These are phyloP conservation scores for Pythium brachiatum DNA, from an alignment of 352 stramenopile genomes.

Conservation along the genomic window DNA sequence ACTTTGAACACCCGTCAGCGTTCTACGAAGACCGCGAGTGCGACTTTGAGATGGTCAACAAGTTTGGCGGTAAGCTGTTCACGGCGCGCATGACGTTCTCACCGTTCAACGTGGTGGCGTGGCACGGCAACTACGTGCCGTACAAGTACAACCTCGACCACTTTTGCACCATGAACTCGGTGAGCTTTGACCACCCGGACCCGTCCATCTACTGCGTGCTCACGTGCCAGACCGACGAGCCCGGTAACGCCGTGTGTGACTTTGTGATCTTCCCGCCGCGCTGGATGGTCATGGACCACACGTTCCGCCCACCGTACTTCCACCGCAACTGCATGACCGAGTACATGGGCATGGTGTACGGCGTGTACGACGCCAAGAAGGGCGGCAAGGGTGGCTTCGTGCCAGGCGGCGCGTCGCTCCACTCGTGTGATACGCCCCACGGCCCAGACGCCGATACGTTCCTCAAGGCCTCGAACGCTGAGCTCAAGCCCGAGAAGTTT, in stretches of 20 bases:
- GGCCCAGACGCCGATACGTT: slow-evolving; percentile 94
- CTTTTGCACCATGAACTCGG: slow-evolving; percentile 95
- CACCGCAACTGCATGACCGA: slow-evolving; percentile 97
- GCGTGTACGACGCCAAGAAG: slow-evolving; percentile 95
- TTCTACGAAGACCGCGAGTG: slow-evolving; percentile 87
- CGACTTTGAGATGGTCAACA: slow-evolving; percentile 72
- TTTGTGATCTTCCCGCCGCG: slow-evolving; percentile 98
- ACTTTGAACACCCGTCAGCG: slow-evolving; percentile 93
- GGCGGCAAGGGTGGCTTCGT: slow-evolving; percentile 85
- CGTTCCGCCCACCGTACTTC: slow-evolving; percentile 92
- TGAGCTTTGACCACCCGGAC: slow-evolving; percentile 96
- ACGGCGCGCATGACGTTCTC: slow-evolving; percentile 79
- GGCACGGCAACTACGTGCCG: slow-evolving; percentile 97
- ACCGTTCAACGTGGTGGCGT: slow-evolving; percentile 97
- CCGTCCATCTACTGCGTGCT: slow-evolving; percentile 97
- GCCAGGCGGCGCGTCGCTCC: slow-evolving; percentile 91
- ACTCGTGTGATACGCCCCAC: slow-evolving; percentile 89
- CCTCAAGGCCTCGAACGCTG: slow-evolving; percentile 77
- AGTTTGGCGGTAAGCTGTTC: slow-evolving; percentile 92
- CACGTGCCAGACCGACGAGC: slow-evolving; percentile 91
- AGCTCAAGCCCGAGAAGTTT: slow-evolving; percentile 89
- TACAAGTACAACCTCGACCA: slow-evolving; percentile 97
- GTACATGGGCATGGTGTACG: slow-evolving; percentile 98
- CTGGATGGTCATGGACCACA: slow-evolving; percentile 95
- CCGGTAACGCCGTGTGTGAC: slow-evolving; percentile 93